Base-by-base conservation (phyloP, 805 yeast species). In the Schizosaccharomyces japonicus region DNA sequence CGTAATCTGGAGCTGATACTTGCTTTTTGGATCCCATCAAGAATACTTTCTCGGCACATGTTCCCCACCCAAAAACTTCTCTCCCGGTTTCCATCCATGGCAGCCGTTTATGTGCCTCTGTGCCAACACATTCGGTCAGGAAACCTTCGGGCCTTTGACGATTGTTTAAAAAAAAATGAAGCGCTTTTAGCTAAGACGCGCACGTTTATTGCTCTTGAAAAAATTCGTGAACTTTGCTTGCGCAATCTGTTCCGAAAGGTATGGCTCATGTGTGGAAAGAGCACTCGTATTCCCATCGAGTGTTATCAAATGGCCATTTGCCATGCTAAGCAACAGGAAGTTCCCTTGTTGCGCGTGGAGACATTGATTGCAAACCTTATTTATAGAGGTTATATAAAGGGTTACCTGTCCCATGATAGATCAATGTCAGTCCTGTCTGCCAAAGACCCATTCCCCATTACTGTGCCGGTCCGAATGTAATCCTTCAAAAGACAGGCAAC, bases 341-440 rank as follows among this genome's bases (percentile, higher is more conserved):
- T 48, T 21, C 51, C 51, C 47, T 54, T 52, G 11, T 81, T 75
- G 55, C 75, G 72, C 49, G 63, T 75, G 3, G 94, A 84, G 60
- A 75, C 87, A 50, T 60, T 70, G 8, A 52, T 82, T 21, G 84
- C 93, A 0, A 72, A 69, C 48, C 61, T 79, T 55, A 80, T 84
- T 17, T 66, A 67, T 47, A 62, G 63, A 47, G 78, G 78, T 6
- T 63, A 59, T 49, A 63, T 83, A 44, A 82, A 79, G 60, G 95
- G 94, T 0, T 84, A 84, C 59, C 60, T 84, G 13, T 79, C 93
- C 4, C 90, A 82, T 57, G 70, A 76, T 2, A 75, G 80, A 56
- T 65, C 72, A 36, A 78, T 80, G 47, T 64, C 81, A 17, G 94
- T 84, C 7, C 60, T 83, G 49, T 76, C 90, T 58, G 81, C 78